phyloP scores from a whole-genome alignment of 768 basidiomycete genomes.

The Mycena vitilis region DNA sequence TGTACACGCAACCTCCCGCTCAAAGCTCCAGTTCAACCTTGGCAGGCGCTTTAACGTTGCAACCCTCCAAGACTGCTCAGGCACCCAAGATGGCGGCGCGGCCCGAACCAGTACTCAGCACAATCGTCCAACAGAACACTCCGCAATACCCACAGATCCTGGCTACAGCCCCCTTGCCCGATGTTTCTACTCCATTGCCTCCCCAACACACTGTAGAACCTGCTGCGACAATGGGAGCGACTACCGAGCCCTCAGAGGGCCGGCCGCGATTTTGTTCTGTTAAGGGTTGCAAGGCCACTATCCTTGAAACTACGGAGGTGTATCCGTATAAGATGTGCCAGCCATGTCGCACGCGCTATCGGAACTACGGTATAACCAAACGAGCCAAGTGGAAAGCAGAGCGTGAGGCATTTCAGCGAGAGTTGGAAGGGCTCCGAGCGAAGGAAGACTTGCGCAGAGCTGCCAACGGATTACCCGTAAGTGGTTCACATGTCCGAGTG shows the following conservation, averaged over 20 bases:
- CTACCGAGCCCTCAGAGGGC: background rate
- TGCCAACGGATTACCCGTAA: slow-evolving; percentile 51
- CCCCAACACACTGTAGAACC: background rate
- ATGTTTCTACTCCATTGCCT: background rate
- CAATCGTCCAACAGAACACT: background rate
- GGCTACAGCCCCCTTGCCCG: background rate
- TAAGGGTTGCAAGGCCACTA: slow-evolving; percentile 63
- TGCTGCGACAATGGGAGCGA: background rate
- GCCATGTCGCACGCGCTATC: slow-evolving; percentile 61
- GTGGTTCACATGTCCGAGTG: slow-evolving; percentile 27
- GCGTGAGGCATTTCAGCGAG: slow-evolving; percentile 54
- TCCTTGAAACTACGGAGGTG: slow-evolving; percentile 45
- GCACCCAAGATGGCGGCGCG: background rate
- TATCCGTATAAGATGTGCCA: slow-evolving; percentile 59
- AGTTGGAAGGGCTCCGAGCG: slow-evolving; percentile 50
- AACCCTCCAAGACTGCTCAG: background rate
- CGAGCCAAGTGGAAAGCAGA: slow-evolving; percentile 65
- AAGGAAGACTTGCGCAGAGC: slow-evolving; percentile 53
- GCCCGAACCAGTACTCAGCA: background rate
- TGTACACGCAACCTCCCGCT: slow-evolving; percentile 48
- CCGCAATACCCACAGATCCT: background rate
- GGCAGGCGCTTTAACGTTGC: slow-evolving; percentile 59
- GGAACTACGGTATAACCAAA: slow-evolving; percentile 65
- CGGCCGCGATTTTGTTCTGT: slow-evolving; percentile 60
- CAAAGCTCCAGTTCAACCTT: slow-evolving; percentile 55